These are phyloP conservation scores for Bipolaris bicolor DNA, from an alignment of 2,329 filamentous ascomycete species.

Conservation along the genomic window DNA sequence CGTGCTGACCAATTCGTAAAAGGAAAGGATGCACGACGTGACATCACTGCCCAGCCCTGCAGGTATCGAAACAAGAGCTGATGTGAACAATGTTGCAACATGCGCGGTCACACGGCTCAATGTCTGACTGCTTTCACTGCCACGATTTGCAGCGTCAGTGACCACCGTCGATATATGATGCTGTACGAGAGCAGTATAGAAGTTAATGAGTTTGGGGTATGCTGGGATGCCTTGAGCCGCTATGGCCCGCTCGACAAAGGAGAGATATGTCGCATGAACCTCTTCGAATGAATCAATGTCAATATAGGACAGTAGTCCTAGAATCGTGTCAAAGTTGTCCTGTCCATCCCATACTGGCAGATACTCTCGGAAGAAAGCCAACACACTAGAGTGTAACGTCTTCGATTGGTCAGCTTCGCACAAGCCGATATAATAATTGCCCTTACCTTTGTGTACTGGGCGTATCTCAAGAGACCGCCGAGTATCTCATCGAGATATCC, in stretches of 20 bases:
- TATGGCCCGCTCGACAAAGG: constrained; percentile 50
- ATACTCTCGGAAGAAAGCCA: constrained; percentile 45
- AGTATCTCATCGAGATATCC: constrained; percentile 41
- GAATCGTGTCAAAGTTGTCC: constrained; percentile 49
- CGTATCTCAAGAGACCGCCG: constrained; percentile 40
- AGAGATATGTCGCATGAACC: constrained; percentile 48
- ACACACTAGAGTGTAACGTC: constrained; percentile 39
- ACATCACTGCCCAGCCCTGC: constrained; percentile 45
- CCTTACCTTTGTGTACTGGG: constrained; percentile 45
- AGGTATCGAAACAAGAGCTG: constrained; percentile 38
- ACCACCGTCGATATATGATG: constrained; percentile 55
- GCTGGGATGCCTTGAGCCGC: constrained; percentile 52
- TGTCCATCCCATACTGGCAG: constrained; percentile 47
- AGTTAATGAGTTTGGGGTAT: constrained; percentile 65
- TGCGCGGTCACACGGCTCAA: constrained; percentile 41
- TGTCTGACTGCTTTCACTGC: constrained; percentile 50
- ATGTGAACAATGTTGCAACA: constrained; percentile 39
- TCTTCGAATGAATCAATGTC: constrained; percentile 59
- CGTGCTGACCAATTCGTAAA: constrained; percentile 69
- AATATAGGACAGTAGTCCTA: constrained; percentile 57
- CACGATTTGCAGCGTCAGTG: constrained; percentile 28
- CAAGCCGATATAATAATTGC: no score
- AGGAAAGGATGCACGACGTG: constrained; percentile 63
- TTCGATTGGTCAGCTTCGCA: constrained; percentile 23
- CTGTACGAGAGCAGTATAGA: constrained; percentile 71